phyloP scores from a whole-genome alignment of 345 rosid species.

The Rhodomyrtus tomentosa region DNA sequence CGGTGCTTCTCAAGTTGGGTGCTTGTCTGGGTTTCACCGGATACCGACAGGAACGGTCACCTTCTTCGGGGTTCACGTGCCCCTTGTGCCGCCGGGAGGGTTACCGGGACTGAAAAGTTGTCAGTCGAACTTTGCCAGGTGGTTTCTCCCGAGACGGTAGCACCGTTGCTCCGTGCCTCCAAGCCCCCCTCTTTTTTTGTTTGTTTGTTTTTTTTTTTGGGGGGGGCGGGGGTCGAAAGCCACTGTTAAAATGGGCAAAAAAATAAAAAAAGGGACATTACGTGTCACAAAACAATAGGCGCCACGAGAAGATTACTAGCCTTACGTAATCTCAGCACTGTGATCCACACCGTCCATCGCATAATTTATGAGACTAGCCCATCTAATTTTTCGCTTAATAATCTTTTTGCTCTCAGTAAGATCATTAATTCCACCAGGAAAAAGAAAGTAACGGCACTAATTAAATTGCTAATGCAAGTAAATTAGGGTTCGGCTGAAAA shows the following conservation, averaged over 20 bases:
- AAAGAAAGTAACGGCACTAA: rapidly evolving
- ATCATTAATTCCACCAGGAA: neutral
- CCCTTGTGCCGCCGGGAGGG: neutral
- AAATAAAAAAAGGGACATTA: neutral
- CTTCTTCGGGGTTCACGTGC: neutral
- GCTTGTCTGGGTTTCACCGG: conserved; percentile 2
- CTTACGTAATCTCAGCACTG: neutral
- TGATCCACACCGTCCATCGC: neutral
- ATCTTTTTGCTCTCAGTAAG: too few species aligned
- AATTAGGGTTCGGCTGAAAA: rapidly evolving
- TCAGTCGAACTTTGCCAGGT: neutral
- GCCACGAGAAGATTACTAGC: neutral
- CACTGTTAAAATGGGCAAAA: neutral
- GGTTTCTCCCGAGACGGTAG: neutral
- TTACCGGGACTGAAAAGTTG: neutral
- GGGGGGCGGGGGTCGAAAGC: too few species aligned
- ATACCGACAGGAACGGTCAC: conserved; percentile 3
- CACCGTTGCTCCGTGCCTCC: neutral
- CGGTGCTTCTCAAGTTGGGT: neutral
- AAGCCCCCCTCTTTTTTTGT: too few species aligned
- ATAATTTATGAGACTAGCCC: rapidly evolving
- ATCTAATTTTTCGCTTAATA: rapidly evolving
- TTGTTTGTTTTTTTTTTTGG: too few species aligned
- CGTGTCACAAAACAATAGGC: neutral
- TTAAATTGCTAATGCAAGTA: neutral